These are phyloP conservation scores for Microdochium paspali DNA, from an alignment of 2,329 filamentous ascomycete genomes.

Conservation along the genomic window DNA sequence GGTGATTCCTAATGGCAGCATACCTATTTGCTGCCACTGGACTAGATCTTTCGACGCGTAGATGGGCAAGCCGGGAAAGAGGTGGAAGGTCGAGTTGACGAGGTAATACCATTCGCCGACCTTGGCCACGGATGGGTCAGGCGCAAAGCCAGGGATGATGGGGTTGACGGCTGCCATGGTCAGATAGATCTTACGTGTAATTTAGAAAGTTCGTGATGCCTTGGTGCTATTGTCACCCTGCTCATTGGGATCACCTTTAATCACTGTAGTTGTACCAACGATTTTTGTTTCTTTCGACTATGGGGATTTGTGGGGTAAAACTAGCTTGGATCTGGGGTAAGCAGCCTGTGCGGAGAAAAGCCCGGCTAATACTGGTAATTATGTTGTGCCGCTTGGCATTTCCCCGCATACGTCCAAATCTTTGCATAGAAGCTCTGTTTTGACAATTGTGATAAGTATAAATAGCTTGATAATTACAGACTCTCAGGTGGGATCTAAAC, in stretches of 20 bases:
- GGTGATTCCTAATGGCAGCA: background rate
- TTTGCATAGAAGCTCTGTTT: too few relatives aligned
- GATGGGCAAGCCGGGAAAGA: constrained; percentile 42
- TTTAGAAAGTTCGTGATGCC: too few relatives aligned
- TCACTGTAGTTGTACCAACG: background rate
- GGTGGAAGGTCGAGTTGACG: constrained; percentile 34
- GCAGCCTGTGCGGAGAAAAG: background rate
- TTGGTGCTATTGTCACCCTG: background rate
- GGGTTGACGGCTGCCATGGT: constrained; percentile 23
- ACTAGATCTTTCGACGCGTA: constrained; percentile 41
- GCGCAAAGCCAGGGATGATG: constrained; percentile 38
- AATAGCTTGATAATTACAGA: too few relatives aligned
- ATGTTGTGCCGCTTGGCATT: background rate
- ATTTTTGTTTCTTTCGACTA: background rate
- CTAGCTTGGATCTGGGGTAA: background rate
- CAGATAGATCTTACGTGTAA: background rate
- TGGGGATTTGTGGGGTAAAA: background rate
- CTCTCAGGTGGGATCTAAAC: too few relatives aligned
- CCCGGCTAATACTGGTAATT: background rate
- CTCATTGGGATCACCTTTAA: background rate
- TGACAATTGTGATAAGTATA: too few relatives aligned
- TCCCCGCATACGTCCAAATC: too few relatives aligned
- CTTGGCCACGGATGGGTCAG: constrained; percentile 36
- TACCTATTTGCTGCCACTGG: constrained; percentile 30
- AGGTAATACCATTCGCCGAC: constrained; percentile 23